Evolutionary conservation across 805 yeast species (phyloP), one percentile per base, ranked within the genome.

Genomic region (Candida jianshihensis): DNA sequence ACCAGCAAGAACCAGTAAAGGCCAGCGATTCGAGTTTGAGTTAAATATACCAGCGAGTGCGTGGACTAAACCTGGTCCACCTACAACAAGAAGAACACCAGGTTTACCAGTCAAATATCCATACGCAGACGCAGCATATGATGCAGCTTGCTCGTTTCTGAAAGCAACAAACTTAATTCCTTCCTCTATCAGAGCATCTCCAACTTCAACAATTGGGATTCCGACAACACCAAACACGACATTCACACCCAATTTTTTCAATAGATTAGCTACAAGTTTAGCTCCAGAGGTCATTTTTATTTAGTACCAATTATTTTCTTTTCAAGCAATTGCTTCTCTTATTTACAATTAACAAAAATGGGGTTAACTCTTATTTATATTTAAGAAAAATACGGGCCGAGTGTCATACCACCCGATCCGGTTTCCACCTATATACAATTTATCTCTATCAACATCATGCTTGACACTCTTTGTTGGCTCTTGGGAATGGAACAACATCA

Each of bases 401-500:
- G 13, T 12, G n/a, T 24, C 13, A 11, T 21, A 21, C 11, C 7
- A 21, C 24, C 24, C 7, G 24, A 21, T 21, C 7, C 24, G 10
- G 11, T 21, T 21, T n/a, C 10, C 7, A 13, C 13, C 27, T 8
- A 13, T 25, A 9, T 13, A 25, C 27, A 25, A 25, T 11, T 25
- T 6, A 25, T 13, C 7, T 8, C 24, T 21, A 21, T 8, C 24
- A 21, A 21, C 24, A 6, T 33, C 30, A 46, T 8, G 53, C 51
- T 3, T 57, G 57, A 45, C 78, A 71, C 39, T 62, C 70, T 14
- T 68, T 60, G 17, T 78, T 80, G 33, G 81, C 75, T 46, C 98
- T 66, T 2, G 95, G 89, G 55, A 90, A 89, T 2, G 96, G 86
- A 17, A 85, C 78, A 8, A 84, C 83, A 49, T 92, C 99, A 47